phyloP scores from a whole-genome alignment of 176 grass and related monocot species.

The Musa schizocarpa region DNA sequence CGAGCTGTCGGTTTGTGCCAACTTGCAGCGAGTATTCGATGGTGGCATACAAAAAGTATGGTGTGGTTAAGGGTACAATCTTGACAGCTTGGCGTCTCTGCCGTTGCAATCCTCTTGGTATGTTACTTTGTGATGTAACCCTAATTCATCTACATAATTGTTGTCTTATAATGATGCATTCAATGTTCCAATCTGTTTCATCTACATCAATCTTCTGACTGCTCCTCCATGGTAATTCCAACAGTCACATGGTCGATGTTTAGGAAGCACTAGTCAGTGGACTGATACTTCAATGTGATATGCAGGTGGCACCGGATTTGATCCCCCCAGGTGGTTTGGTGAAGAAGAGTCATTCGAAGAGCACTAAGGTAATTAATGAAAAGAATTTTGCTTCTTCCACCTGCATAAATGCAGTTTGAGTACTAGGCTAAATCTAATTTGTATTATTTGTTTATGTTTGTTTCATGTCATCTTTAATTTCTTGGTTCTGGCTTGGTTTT shows the following conservation, averaged over 20 bases:
- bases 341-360: conserved; percentile 41
- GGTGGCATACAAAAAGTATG: conserved; percentile 70
- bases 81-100: conserved; percentile 71
- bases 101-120: conserved; percentile 78
- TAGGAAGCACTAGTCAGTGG: neutral
- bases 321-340: conserved; percentile 81
- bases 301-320: conserved; percentile 69
- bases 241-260: conserved; percentile 1
- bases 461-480: no score
- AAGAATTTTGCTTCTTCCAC: neutral
- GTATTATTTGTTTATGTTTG: no score
- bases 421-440: no score
- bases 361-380: conserved; percentile 16
- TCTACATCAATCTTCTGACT: neutral
- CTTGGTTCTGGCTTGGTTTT: no score
- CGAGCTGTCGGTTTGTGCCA: conserved; percentile 70
- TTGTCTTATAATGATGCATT: neutral
- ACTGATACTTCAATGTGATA: neutral
- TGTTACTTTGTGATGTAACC: neutral
- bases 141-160: neutral
- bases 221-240: neutral
- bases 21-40: conserved; percentile 88
- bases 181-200: neutral
- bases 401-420: neutral
- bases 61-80: conserved; percentile 52